phyloP scores from a whole-genome alignment of 331 rosid species.

The Malus hybrid region DNA sequence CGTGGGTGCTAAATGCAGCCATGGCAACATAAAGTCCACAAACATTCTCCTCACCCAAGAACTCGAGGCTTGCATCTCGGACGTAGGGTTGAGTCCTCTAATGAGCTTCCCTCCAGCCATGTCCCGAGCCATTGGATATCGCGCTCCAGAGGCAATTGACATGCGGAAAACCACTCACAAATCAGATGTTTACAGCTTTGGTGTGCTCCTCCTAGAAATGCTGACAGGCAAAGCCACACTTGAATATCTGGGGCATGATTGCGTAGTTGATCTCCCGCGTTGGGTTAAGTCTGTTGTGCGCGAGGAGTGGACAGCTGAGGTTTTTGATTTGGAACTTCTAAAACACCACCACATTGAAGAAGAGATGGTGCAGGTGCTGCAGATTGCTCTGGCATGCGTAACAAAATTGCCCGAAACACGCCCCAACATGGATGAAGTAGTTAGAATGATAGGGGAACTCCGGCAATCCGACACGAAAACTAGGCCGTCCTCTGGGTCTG shows the following conservation, averaged over 20 bases:
- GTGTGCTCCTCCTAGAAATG: conserved; percentile 82
- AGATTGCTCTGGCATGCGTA: conserved; percentile 61
- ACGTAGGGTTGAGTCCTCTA: conserved; percentile 62
- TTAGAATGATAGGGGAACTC: conserved; percentile 56
- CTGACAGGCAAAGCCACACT: conserved; percentile 72
- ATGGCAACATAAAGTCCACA: conserved; percentile 88
- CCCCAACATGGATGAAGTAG: conserved; percentile 51
- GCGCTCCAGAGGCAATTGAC: conserved; percentile 76
- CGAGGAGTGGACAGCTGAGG: conserved; percentile 91
- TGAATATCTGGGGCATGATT: conserved; percentile 54
- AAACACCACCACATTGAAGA: conserved; percentile 56
- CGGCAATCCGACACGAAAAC: conserved; percentile 39
- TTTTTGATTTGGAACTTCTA: conserved; percentile 68
- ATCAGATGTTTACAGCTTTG: conserved; percentile 92
- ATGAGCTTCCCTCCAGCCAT: conserved; percentile 53
- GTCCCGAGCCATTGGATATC: conserved; percentile 58
- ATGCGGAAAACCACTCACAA: conserved; percentile 60
- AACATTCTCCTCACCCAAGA: conserved; percentile 72
- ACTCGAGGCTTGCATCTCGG: conserved; percentile 51
- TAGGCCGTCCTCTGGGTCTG: conserved; percentile 54
- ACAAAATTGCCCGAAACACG: conserved; percentile 52
- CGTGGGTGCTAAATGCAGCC: conserved; percentile 54
- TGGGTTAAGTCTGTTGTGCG: conserved; percentile 84
- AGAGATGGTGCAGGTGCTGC: conserved; percentile 86
- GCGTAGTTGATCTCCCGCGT: conserved; percentile 63